Evolutionary conservation across 257 asterid genomes (phyloP).

Genomic region (Solanum pinnatisectum): DNA sequence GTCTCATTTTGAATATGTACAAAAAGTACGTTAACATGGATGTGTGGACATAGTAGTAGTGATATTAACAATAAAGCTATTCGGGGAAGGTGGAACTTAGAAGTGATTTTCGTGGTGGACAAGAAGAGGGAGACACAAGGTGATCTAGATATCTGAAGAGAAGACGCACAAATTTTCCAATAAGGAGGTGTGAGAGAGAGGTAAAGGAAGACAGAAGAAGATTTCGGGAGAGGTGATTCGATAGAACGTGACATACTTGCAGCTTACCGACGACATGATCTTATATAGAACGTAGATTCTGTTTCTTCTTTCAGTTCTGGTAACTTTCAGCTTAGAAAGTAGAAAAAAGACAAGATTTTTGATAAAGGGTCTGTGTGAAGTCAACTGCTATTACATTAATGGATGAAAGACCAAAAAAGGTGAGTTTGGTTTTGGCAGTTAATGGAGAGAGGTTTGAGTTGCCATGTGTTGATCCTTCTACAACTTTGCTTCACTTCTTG

Average conservation of each 20-base stretch:
- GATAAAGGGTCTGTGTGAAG: not conserved
- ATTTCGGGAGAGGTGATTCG: not conserved
- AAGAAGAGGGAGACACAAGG: not conserved
- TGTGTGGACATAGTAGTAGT: not conserved
- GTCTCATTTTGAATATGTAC: not conserved
- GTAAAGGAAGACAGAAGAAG: not conserved
- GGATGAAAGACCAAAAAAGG: not conserved
- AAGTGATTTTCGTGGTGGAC: too few relatives aligned
- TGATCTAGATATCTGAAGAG: too few relatives aligned
- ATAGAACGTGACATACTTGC: not conserved
- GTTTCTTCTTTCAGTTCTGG: not conserved
- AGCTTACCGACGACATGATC: too few relatives aligned
- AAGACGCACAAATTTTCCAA: not conserved
- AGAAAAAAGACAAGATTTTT: not conserved
- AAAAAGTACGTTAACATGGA: too few relatives aligned
- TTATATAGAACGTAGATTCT: too few relatives aligned
- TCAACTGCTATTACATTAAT: not conserved
- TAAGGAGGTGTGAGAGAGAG: not conserved
- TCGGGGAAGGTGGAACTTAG: not conserved
- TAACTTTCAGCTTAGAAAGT: not conserved
- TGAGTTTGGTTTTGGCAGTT: not conserved
- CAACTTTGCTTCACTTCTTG: slow-evolving; percentile 59
- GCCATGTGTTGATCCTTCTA: slow-evolving; percentile 31
- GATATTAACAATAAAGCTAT: not conserved
- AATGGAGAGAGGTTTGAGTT: not conserved